Base-by-base conservation (phyloP, 2,329 filamentous ascomycete species). In the Ceratocystiopsis brevicomis region DNA sequence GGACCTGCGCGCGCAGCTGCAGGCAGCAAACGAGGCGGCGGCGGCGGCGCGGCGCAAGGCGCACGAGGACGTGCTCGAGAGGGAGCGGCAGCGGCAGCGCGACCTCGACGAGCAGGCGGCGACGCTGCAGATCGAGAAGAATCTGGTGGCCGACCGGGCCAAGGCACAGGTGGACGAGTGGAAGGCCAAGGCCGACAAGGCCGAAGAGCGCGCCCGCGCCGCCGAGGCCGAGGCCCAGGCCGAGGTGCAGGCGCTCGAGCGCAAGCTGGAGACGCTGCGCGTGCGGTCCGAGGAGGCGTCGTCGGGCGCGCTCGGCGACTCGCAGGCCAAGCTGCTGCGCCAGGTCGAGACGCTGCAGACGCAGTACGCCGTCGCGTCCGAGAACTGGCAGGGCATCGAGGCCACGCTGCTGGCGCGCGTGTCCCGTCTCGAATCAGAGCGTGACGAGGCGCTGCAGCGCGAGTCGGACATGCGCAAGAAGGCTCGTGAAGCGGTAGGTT, bases 301-400 rank as follows among this genome's bases (percentile, higher is more conserved):
- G 1, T 88, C 86, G 3, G 81, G 83, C 15, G 76, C 76, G 14
- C 76, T 77, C 6, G 82, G 86, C 14, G 84, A 94, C 55, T 76
- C 81, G 0, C 86, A 93, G 53, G 82, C 82, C 38, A 96, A 95
- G 58, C 67, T 96, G 37, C 67, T 96, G 38, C 77, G 90, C 37
- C 92, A 98, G 60, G 81, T 98, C 43, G 90, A 98, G 63, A 95
- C 84, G 1, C 63, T 98, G 35, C 90, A 98, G 59, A 90, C 83
- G 8, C 92, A 98, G 57, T 94, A 98, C 60, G 78, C 86, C 1
- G 78, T 92, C 44, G 90, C 90, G 1, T 90, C 84, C 51, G 85
- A 93, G 55, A 98, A 98, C 53, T 98, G 92, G 90, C 87, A 95
- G 56, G 84, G 86, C 1, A 92, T 98, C 48, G 88, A 98, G 59